phyloP scores from a whole-genome alignment of 768 basidiomycete genomes.

The Suillus clintonianus region DNA sequence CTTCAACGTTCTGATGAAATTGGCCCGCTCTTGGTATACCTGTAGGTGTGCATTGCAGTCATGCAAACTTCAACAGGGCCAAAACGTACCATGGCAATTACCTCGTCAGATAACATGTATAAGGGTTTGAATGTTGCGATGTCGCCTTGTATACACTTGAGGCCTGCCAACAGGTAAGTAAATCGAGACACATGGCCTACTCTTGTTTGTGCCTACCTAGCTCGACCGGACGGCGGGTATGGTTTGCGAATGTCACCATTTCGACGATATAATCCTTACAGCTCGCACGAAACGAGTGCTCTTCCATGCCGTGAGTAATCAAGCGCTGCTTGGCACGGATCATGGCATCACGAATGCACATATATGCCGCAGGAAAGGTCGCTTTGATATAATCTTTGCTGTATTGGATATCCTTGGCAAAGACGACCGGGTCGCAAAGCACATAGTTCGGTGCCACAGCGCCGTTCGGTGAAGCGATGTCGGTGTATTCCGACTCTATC shows the following conservation, averaged over 20 bases:
- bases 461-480: background rate
- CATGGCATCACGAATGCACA: background rate
- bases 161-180: background rate
- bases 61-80: background rate
- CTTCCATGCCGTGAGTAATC: background rate
- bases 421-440: background rate
- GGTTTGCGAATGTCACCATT: background rate
- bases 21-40: background rate
- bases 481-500: background rate
- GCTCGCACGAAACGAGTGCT: accelerated
- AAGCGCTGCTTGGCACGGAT: background rate
- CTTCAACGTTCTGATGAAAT: background rate
- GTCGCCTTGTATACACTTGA: background rate
- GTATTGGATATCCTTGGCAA: background rate
- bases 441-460: background rate
- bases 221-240: background rate
- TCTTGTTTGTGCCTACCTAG: background rate
- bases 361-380: background rate
- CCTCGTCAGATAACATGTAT: background rate
- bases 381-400: background rate
- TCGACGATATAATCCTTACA: background rate
- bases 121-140: no score
- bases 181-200: background rate
- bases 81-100: background rate
- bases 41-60: background rate